Evolutionary conservation across 2,329 filamentous ascomycete species (phyloP).

Genomic region (Cyphellophora attinorum): DNA sequence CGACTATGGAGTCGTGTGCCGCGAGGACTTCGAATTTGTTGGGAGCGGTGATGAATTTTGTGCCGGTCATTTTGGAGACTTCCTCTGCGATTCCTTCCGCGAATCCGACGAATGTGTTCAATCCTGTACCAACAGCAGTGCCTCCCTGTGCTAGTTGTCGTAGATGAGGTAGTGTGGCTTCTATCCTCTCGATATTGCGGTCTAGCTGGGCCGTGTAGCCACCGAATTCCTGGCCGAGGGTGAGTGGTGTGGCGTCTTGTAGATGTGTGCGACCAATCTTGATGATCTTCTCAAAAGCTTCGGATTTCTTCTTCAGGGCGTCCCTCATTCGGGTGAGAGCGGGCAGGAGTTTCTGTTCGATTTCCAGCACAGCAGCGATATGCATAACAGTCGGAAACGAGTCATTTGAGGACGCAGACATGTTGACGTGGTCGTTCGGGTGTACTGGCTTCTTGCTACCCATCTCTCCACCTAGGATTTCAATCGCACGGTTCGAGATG

Average conservation of each 20-base stretch:
- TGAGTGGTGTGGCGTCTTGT: slow-evolving; percentile 93
- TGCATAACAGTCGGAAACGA: slow-evolving; percentile 99
- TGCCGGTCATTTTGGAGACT: slow-evolving; percentile 85
- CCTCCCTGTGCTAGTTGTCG: slow-evolving; percentile 86
- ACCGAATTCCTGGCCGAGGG: slow-evolving; percentile 93
- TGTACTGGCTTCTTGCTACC: slow-evolving; percentile 97
- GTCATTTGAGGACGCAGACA: slow-evolving; percentile 96
- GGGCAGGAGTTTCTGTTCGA: slow-evolving; percentile 77
- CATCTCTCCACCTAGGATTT: slow-evolving; percentile 89
- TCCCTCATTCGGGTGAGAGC: slow-evolving; percentile 71
- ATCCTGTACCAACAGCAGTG: slow-evolving; percentile 90
- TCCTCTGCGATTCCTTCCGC: slow-evolving; percentile 86
- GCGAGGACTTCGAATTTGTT: slow-evolving; percentile 99
- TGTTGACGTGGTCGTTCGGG: slow-evolving; percentile 99
- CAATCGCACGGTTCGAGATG: slow-evolving; percentile 97
- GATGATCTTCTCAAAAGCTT: slow-evolving; percentile 88
- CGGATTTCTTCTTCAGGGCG: slow-evolving; percentile 78
- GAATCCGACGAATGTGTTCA: slow-evolving; percentile 96
- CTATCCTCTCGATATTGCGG: slow-evolving; percentile 76
- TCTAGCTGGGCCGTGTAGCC: slow-evolving; percentile 94
- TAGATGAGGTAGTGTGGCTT: slow-evolving; percentile 73
- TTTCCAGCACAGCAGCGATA: slow-evolving; percentile 90
- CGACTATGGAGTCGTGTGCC: slow-evolving; percentile 89
- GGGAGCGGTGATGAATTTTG: slow-evolving; percentile 86
- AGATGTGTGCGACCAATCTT: slow-evolving; percentile 98